Conservation (phyloP, 2,329 filamentous ascomycete species). For the Neofusicoccum parvum region DNA sequence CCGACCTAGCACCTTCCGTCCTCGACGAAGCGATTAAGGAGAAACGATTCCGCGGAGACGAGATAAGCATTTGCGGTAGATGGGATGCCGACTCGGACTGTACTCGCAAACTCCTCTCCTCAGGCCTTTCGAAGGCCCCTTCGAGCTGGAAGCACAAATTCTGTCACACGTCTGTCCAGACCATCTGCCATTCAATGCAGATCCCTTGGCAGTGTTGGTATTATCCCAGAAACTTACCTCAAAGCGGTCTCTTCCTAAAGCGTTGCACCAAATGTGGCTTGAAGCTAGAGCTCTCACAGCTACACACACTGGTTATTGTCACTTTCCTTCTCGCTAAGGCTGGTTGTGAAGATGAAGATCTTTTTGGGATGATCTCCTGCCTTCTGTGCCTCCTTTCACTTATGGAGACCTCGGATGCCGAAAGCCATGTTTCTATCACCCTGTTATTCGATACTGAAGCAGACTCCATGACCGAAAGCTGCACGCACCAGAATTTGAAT, state of each 20-base stretch:
- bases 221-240: no score
- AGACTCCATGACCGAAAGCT: not conserved
- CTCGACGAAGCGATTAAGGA: constrained; percentile 31
- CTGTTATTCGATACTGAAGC: not conserved
- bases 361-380: not conserved
- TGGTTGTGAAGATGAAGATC: not conserved
- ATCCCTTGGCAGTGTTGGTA: not conserved
- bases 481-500: not conserved
- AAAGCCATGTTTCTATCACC: not conserved
- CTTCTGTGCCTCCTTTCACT: not conserved
- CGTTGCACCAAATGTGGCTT: not conserved
- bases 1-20: constrained; percentile 28
- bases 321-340: not conserved
- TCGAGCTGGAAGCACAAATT: constrained; percentile 49
- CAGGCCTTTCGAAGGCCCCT: constrained; percentile 34
- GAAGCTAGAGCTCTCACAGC: not conserved
- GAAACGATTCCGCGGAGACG: constrained; percentile 40
- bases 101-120: constrained; percentile 33
- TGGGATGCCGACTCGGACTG: constrained; percentile 46
- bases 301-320: not conserved
- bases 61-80: constrained; percentile 46
- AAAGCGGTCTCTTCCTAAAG: not conserved
- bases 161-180: constrained; percentile 46
- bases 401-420: fast-evolving
- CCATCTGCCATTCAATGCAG: constrained; percentile 41